Base-by-base conservation (phyloP, 371 early-diverging fungal genomes). In the Synchytrium microbalum region DNA sequence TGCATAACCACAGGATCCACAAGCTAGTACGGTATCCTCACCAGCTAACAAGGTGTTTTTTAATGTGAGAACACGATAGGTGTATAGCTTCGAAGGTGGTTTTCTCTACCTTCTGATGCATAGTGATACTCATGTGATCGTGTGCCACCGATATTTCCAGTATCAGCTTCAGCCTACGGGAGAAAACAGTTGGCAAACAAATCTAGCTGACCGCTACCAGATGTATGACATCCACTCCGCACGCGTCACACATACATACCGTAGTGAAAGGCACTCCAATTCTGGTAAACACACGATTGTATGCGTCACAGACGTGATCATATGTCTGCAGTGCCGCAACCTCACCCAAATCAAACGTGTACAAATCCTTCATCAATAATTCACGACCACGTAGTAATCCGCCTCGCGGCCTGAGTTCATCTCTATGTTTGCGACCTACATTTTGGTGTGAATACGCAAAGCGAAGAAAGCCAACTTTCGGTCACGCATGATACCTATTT, bases 351-450 rank as follows among this genome's bases (percentile, higher is more conserved):
- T 95, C 94, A 73, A 95, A 95, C 3, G 91, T 84, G 73, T 95
- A 93, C 59, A 95, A 66, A 73, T 95, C 95, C 70, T 93, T 95
- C 95, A 95, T 95, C n/a, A 92, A 68, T 66, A 95, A 93, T 70
- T 95, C 93, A 46, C 91, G 81, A 2, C 86, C 92, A 16, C 95
- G 79, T 59, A 95, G 75, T 25, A 95, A 69, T 5, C 92, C 93
- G 13, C 84, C 83, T 26, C 94, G 79, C 28, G 92, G 91, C 26
- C 94, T 79, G 30, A 88, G 73, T 63, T 92, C 93, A 68, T 93
- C 92, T 3, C 93, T 83, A 63, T 84, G 92, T 72, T 92, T 93
- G 54, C 84, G 78, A 19, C 84, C 79, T 76, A 59, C 5, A 38
- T 10, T 38, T 38, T 38, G 46, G 46, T 10, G 19, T 38, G 46